phyloP scores from a whole-genome alignment of 495 filamentous ascomycete species.

The Podospora anserina region DNA sequence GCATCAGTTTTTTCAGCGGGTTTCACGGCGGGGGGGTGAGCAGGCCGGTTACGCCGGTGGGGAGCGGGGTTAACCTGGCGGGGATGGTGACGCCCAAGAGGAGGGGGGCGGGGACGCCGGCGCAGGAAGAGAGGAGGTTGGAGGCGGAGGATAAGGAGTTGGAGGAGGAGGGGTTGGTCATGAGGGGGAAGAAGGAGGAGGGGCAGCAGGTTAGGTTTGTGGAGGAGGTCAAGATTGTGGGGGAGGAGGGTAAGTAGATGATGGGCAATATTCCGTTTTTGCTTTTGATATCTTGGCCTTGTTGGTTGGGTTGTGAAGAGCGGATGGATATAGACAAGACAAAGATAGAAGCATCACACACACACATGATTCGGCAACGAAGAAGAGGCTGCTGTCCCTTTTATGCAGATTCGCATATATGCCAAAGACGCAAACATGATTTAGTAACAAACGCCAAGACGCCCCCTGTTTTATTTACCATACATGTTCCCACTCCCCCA shows the following conservation, averaged over 20 bases:
- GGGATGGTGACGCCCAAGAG: slow-evolving; percentile 21
- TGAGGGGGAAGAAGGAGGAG: not conserved
- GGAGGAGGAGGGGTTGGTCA: not conserved
- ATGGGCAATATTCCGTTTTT: not conserved
- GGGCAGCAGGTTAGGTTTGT: not conserved
- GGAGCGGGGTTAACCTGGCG: not conserved
- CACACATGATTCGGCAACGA: not conserved
- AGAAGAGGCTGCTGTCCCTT: not conserved
- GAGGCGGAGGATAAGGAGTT: not conserved
- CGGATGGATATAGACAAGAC: not conserved
- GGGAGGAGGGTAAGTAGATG: not conserved
- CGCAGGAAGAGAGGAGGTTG: not conserved
- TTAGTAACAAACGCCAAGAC: slow-evolving; percentile 24
- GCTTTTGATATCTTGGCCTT: not conserved
- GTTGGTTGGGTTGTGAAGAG: not conserved
- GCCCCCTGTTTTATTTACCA: slow-evolving; percentile 13
- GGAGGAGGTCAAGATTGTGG: not conserved
- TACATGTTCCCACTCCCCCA: slow-evolving; percentile 6
- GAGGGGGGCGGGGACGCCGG: not conserved
- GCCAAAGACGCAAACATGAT: not conserved
- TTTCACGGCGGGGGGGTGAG: slow-evolving; percentile 43
- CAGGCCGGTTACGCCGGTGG: slow-evolving; percentile 40
- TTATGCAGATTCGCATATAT: not conserved
- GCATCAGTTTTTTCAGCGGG: slow-evolving; percentile 67
- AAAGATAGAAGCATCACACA: not conserved